Percentiles rank a stretch among this genome's conserved stretches.
Conservation (phyloP, 192 early-diverging fungal genomes). For the Coemansia sp. region DNA sequence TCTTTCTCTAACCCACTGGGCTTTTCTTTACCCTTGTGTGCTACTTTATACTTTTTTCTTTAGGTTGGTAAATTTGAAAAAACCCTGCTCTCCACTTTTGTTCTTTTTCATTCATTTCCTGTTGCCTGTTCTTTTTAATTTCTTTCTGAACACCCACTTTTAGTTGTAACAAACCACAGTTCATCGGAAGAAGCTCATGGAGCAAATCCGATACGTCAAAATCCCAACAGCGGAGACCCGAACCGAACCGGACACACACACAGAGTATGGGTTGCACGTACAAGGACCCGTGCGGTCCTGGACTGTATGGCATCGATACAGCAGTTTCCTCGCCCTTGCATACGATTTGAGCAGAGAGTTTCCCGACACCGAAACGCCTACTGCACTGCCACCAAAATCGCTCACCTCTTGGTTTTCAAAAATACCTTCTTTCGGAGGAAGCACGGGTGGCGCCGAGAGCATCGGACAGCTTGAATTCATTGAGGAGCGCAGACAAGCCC, state of each 20-base stretch:
- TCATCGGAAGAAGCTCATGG: slow-evolving; percentile 22
- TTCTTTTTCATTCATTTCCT: not conserved
- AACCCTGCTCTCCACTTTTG: not conserved
- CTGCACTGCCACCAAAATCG: slow-evolving; percentile 71
- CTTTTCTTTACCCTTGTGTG: no score
- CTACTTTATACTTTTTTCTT: no score
- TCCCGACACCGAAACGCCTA: slow-evolving; percentile 64
- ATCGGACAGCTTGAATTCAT: slow-evolving; percentile 33
- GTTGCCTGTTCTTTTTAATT: not conserved
- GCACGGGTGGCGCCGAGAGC: slow-evolving; percentile 12
- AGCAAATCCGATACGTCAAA: slow-evolving; percentile 55
- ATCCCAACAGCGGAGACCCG: slow-evolving; percentile 43
- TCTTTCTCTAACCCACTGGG: no score
- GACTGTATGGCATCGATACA: slow-evolving; percentile 84
- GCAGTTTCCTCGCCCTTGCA: slow-evolving; percentile 77
- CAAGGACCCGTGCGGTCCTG: slow-evolving; percentile 79
- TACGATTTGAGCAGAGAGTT: slow-evolving; percentile 63
- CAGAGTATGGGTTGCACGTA: slow-evolving; percentile 72
- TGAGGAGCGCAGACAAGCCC: slow-evolving; percentile 72
- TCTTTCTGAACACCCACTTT: not conserved
- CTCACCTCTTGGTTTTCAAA: slow-evolving; percentile 60
- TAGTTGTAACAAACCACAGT: not conserved
- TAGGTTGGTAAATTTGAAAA: no score
- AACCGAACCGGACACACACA: slow-evolving; percentile 58
- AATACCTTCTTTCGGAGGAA: slow-evolving; percentile 20